These are phyloP conservation scores for Dictyostelium capitatum DNA, from an alignment of 78 protist species.

Conservation along the genomic window DNA sequence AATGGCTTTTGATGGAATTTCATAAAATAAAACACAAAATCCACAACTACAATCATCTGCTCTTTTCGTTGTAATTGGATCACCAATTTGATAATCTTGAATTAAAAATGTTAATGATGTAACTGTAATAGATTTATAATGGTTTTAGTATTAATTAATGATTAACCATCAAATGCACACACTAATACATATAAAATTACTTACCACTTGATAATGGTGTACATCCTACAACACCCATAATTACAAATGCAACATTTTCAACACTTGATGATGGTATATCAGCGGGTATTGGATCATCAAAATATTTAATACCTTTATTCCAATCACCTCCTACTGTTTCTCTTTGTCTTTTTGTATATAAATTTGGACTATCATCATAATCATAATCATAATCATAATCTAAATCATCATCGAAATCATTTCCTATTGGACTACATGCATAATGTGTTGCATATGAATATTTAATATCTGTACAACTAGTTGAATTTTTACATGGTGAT, in stretches of 20 bases:
- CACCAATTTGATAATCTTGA: constrained; percentile 3
- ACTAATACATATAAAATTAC: too few species aligned
- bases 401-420: not conserved
- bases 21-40: not conserved
- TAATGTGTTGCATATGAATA: too few species aligned
- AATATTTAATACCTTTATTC: constrained; percentile 13
- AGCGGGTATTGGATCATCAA: constrained; percentile 30
- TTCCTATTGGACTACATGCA: too few species aligned
- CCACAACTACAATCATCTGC: constrained; percentile 7
- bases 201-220: not conserved
- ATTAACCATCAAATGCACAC: too few species aligned
- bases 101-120: not conserved
- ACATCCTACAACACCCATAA: not conserved
- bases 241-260: constrained; percentile 14
- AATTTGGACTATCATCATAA: not conserved
- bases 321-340: constrained; percentile 15
- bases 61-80: not conserved
- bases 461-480: not conserved
- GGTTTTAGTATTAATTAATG: too few species aligned
- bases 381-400: not conserved
- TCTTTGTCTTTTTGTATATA: not conserved
- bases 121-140: too few species aligned
- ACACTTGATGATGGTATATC: not conserved
- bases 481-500: not conserved
- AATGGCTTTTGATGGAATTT: not conserved